A percentile compares a stretch with the other conserved stretches of the same genome.
Evolutionary conservation across 2,329 filamentous ascomycete genomes (phyloP).

Genomic region (Fusarium tricinctum): DNA sequence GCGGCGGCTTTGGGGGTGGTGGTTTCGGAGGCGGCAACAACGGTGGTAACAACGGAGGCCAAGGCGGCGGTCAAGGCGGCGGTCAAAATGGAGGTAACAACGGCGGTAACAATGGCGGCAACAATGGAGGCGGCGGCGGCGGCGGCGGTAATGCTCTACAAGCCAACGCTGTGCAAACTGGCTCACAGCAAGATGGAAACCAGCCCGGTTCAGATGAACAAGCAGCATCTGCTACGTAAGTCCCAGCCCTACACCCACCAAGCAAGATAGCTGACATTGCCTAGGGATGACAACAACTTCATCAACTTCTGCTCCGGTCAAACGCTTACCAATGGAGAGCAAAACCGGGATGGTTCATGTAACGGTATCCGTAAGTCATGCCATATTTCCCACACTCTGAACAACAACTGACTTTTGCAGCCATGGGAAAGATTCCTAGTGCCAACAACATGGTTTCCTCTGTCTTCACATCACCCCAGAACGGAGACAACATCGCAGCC

Average conservation of each 20-base stretch:
- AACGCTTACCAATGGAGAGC: constrained; percentile 71
- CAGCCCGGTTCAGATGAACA: constrained; percentile 62
- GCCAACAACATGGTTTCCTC: constrained; percentile 69
- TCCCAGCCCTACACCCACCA: background rate
- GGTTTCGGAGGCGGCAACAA: constrained; percentile 47
- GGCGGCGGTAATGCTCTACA: constrained; percentile 54
- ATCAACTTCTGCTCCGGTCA: constrained; percentile 72
- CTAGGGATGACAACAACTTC: constrained; percentile 71
- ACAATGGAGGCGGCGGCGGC: constrained; percentile 35
- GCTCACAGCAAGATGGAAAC: constrained; percentile 64
- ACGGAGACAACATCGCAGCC: constrained; percentile 62
- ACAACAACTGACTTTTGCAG: constrained; percentile 52
- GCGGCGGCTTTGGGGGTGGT: constrained; percentile 45
- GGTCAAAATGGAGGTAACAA: constrained; percentile 49
- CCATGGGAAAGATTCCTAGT: constrained; percentile 73
- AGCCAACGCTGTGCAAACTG: constrained; percentile 63
- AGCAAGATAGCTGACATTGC: constrained; percentile 38
- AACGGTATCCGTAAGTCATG: constrained; percentile 70
- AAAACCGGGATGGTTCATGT: constrained; percentile 71
- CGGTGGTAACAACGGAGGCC: constrained; percentile 45
- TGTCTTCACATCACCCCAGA: constrained; percentile 66
- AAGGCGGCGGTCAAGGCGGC: constrained; percentile 37
- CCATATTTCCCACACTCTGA: background rate
- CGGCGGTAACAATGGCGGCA: constrained; percentile 46
- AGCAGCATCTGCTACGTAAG: constrained; percentile 66